Evolutionary conservation across 345 rosid genomes (phyloP), one percentile per base, ranked within the genome.

Genomic region (Salix viminalis): DNA sequence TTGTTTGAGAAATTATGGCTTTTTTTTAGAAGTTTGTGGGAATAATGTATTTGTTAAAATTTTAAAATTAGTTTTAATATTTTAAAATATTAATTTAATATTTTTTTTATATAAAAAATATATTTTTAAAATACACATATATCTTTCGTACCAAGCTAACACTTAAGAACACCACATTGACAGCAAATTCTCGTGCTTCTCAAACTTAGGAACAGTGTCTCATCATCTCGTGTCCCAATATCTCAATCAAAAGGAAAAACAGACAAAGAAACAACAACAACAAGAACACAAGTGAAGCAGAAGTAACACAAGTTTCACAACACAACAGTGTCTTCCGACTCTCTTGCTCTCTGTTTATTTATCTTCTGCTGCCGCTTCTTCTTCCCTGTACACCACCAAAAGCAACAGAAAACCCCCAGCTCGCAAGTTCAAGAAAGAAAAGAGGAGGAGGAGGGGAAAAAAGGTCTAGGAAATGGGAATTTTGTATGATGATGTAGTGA

Each of bases 401-500:
- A 24, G 4, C 4, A 72, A 36, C 30, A 5, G 50, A 23, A 61
- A 6, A 48, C 18, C 30, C 2, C 42, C 32, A 21, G 23, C 28
- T 58, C 28, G 12, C 64, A 58, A 58, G 24, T 3, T 16, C 10
- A 54, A 7, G n/a, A 65, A 56, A 28, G 56, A 7, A n/a, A 7
- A 6, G 41, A 56, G 10, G 16, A 54, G 42, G 32, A 23, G 21
- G 26, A 60, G 67, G 14, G 74, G 18, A 23, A 24, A 60, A 60
- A 67, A 70, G 79, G 69, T 14, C 30, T 5, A 58, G 48, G 48
- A 26, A 65, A 95, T 96, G 99, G 98, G 99, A 68, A 83, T 91
- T 69, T 85, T 90, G 36, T 76, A 85, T 66, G 98, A 96, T 70
- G 99, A 96, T 77, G 97, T 89, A 2, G 98, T 96, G 86, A 86